A percentile compares a stretch with the other conserved stretches of the same genome.
phyloP scores from a whole-genome alignment of 352 stramenopile genomes.

The Saprolegnia parasitica region DNA sequence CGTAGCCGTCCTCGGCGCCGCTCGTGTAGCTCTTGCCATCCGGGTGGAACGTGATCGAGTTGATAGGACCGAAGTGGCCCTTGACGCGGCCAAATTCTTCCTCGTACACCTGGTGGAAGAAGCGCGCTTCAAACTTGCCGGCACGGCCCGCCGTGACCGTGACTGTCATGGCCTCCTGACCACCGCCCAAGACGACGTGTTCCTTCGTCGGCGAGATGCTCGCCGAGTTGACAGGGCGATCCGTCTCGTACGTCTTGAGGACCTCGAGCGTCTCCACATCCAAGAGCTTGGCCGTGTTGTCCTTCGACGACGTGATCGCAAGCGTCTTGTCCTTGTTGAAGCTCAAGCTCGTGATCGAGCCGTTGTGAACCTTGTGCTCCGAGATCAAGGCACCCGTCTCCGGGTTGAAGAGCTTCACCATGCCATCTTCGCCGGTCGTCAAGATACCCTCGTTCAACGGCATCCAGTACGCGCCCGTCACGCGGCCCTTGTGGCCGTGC shows the following conservation, averaged over 20 bases:
- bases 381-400: conserved; percentile 59
- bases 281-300: conserved; percentile 96
- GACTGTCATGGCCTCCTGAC: conserved; percentile 98
- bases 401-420: conserved; percentile 77
- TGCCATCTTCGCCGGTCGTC: conserved; percentile 76
- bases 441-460: conserved; percentile 83
- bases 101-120: conserved; percentile 99
- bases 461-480: conserved; percentile 83
- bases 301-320: conserved; percentile 95
- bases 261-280: conserved; percentile 94
- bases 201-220: conserved; percentile 96
- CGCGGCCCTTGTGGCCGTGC: conserved; percentile 70
- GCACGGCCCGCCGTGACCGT: conserved; percentile 93
- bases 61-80: conserved; percentile 99
- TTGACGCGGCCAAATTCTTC: conserved; percentile 98
- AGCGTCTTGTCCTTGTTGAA: conserved; percentile 97
- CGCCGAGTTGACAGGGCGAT: conserved; percentile 97
- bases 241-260: conserved; percentile 98
- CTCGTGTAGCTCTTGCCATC: conserved; percentile 98
- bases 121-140: conserved; percentile 94
- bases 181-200: conserved; percentile 95
- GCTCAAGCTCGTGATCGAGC: conserved; percentile 94
- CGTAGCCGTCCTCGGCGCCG: conserved; percentile 97
- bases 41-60: conserved; percentile 97
- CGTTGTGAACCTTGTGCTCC: conserved; percentile 90